Evolutionary conservation across 768 basidiomycete species (phyloP).

Genomic region (Rhodotorula graminis): DNA sequence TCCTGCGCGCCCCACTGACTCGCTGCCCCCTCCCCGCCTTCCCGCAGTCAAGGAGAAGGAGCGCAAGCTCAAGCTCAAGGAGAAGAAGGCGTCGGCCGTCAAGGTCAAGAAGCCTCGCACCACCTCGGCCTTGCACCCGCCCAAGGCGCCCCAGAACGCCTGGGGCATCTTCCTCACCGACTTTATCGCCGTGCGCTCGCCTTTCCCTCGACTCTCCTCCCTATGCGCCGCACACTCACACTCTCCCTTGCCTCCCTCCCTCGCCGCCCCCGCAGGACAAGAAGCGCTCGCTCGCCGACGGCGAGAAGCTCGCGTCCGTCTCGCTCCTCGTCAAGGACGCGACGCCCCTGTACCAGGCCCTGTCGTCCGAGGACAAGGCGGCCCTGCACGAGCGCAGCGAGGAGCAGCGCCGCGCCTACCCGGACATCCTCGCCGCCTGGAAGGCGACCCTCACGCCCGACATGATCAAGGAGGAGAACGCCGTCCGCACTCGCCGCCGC

Average conservation of each 20-base stretch:
- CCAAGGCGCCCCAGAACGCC: constrained; percentile 19
- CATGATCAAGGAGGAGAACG: constrained; percentile 37
- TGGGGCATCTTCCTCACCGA: constrained; percentile 33
- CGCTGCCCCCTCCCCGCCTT: too few relatives aligned
- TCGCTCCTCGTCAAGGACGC: constrained; percentile 5
- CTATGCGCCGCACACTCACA: neutral
- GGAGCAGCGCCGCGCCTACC: constrained; percentile 20
- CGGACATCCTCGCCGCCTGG: constrained; percentile 33
- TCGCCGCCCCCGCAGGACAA: constrained; percentile 3
- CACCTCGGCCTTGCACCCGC: constrained; percentile 18
- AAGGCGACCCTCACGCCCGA: constrained; percentile 30
- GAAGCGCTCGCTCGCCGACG: neutral
- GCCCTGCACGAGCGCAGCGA: constrained; percentile 13
- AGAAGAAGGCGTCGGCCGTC: neutral
- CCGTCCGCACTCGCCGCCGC: constrained; percentile 11
- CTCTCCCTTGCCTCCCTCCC: neutral
- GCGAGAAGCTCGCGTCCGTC: constrained; percentile 15
- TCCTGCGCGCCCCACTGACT: too few relatives aligned
- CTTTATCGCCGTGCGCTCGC: constrained; percentile 18
- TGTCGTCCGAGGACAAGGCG: neutral
- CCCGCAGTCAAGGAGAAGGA: neutral
- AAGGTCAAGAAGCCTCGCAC: neutral
- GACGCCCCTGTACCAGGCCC: constrained; percentile 11
- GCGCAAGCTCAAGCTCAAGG: neutral
- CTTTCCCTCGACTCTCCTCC: neutral